phyloP scores from a whole-genome alignment of 768 basidiomycete genomes.

The Pulveroboletus frians region DNA sequence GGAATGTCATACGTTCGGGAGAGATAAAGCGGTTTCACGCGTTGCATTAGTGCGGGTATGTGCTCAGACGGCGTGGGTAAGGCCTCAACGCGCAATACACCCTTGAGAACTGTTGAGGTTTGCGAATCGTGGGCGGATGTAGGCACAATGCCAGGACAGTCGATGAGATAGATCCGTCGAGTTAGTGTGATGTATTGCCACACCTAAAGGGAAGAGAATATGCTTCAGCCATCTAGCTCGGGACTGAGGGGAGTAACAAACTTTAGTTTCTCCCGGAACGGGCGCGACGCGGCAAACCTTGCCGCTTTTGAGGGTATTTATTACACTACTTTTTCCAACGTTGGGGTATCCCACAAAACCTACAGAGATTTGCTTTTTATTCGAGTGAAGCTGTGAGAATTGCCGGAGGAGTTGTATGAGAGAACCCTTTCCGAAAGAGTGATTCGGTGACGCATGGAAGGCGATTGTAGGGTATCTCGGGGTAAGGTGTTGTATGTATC shows the following conservation, averaged over 20 bases:
- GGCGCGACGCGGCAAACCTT: constrained; percentile 97
- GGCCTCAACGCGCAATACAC: constrained; percentile 94
- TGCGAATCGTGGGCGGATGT: constrained; percentile 88
- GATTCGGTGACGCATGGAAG: constrained; percentile 97
- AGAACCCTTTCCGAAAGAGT: constrained; percentile 98
- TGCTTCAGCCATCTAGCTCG: background rate
- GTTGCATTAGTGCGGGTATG: constrained; percentile 78
- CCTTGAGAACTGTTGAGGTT: constrained; percentile 90
- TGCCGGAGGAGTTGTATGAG: constrained; percentile 95
- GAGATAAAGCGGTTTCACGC: constrained; percentile 91
- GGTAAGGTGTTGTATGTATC: constrained; percentile 93
- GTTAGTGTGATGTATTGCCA: constrained; percentile 99
- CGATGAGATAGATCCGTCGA: constrained; percentile 94
- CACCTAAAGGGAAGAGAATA: constrained; percentile 39
- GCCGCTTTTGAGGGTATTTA: constrained; percentile 97
- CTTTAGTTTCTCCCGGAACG: constrained; percentile 95
- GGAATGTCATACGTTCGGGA: constrained; percentile 76
- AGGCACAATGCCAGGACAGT: constrained; percentile 97
- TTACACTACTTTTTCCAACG: constrained; percentile 94
- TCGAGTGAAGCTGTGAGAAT: constrained; percentile 93
- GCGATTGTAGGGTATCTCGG: constrained; percentile 95
- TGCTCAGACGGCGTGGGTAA: constrained; percentile 90
- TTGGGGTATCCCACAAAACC: constrained; percentile 98
- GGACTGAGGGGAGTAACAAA: constrained; percentile 15
- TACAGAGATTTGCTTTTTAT: constrained; percentile 99